Conservation (phyloP, 331 rosid species). For the Erythrophleum ivorense region DNA sequence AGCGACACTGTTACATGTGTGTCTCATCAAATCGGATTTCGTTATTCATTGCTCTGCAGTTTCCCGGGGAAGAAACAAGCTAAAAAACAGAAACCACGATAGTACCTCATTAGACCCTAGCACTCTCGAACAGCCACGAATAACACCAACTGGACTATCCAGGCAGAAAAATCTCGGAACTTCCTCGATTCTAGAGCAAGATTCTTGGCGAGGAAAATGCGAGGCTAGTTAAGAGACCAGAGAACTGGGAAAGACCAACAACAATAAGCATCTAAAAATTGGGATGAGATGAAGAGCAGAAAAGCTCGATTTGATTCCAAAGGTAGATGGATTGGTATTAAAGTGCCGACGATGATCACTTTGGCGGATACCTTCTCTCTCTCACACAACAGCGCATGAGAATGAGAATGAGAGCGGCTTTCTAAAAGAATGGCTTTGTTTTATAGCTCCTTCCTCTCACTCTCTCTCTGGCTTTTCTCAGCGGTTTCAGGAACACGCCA, state of each 20-base stretch:
- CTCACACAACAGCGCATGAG: background rate
- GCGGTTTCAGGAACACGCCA: constrained; percentile 62
- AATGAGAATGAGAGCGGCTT: constrained; percentile 36
- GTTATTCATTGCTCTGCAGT: background rate
- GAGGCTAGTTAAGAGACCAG: constrained; percentile 12
- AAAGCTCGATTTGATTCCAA: constrained; percentile 47
- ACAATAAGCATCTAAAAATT: background rate
- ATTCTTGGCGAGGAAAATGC: constrained; percentile 34
- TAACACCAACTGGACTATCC: constrained; percentile 6
- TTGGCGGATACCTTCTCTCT: constrained; percentile 41
- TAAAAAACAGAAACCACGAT: background rate
- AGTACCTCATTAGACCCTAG: constrained; percentile 44
- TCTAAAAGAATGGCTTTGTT: constrained; percentile 38
- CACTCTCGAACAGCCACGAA: constrained; percentile 30
- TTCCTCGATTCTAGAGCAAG: constrained; percentile 21
- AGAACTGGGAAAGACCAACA: constrained; percentile 24
- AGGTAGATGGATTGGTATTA: constrained; percentile 35
- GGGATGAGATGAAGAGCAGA: constrained; percentile 28
- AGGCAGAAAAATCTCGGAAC: constrained; percentile 33
- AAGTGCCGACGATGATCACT: constrained; percentile 58
- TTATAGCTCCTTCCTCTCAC: constrained; percentile 20
- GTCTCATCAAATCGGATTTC: constrained; percentile 30
- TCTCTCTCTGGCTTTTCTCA: constrained; percentile 46
- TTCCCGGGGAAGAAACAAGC: constrained; percentile 35
- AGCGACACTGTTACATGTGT: constrained; percentile 22